Conservation (phyloP, 108 stramenopile genomes). For the Skeletonema menzelii region DNA sequence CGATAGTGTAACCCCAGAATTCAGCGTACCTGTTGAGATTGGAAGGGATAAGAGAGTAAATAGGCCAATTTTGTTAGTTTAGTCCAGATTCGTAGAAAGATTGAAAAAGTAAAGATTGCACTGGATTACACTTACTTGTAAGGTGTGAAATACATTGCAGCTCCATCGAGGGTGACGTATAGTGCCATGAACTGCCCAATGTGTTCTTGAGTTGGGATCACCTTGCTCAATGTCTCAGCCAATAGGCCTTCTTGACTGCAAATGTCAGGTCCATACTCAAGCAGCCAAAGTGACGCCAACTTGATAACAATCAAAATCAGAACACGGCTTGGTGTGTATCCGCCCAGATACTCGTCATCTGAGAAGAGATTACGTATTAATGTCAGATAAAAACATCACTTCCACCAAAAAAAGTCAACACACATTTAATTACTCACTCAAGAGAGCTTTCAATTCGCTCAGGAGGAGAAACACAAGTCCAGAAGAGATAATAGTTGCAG, state of each 20-base stretch:
- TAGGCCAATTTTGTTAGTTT: neutral
- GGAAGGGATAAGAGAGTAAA: neutral
- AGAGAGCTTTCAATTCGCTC: neutral
- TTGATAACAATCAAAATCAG: neutral
- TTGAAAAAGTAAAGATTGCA: neutral
- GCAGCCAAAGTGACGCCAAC: neutral
- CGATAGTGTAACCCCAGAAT: neutral
- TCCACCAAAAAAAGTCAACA: no score
- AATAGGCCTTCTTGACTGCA: neutral
- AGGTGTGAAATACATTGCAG: neutral
- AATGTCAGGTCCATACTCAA: neutral
- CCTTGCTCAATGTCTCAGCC: neutral
- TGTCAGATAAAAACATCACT: no score
- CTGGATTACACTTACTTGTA: neutral
- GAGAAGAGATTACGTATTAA: no score
- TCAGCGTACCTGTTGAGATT: neutral
- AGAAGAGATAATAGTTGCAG: neutral
- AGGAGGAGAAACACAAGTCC: neutral
- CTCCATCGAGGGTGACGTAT: neutral
- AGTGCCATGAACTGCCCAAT: neutral
- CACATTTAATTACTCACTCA: neutral
- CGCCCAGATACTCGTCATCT: neutral
- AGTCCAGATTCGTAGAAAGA: neutral
- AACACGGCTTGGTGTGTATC: neutral
- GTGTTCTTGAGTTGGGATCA: neutral